Percentiles rank a stretch among this genome's conserved stretches.
phyloP scores from a whole-genome alignment of 2,329 filamentous ascomycete genomes.

The Nothomitra cinnamomea region DNA sequence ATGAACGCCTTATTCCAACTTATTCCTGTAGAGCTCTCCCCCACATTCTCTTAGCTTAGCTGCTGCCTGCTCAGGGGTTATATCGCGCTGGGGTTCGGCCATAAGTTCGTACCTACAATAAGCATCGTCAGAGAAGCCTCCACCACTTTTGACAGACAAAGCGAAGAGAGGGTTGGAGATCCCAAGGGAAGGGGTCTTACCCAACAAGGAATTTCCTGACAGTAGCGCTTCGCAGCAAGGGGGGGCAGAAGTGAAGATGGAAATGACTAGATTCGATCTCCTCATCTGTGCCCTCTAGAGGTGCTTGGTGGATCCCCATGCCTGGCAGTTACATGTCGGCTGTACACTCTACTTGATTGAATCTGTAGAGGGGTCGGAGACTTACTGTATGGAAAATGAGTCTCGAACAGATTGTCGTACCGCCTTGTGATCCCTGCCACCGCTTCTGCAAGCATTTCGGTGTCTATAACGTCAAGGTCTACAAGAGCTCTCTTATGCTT shows the following conservation, averaged over 20 bases:
- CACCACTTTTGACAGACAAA: background rate
- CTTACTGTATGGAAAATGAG: slow-evolving; percentile 83
- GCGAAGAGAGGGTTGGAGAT: background rate
- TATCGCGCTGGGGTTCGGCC: slow-evolving; percentile 95
- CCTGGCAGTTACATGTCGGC: slow-evolving; percentile 25
- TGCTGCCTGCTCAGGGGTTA: slow-evolving; percentile 91
- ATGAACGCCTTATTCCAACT: slow-evolving; percentile 18
- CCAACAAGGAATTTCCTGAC: slow-evolving; percentile 94
- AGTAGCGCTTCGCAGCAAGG: slow-evolving; percentile 76
- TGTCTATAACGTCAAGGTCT: slow-evolving; percentile 59
- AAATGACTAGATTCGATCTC: slow-evolving; percentile 81
- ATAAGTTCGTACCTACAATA: slow-evolving; percentile 60
- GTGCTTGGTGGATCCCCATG: slow-evolving; percentile 92
- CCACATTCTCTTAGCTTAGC: slow-evolving; percentile 57
- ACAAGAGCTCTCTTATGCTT: slow-evolving; percentile 70
- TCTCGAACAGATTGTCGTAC: slow-evolving; percentile 96
- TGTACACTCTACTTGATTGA: background rate
- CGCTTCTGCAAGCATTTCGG: slow-evolving; percentile 58
- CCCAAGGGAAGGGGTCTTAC: slow-evolving; percentile 17
- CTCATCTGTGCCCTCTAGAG: slow-evolving; percentile 61
- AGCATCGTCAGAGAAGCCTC: background rate
- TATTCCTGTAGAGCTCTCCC: slow-evolving; percentile 70
- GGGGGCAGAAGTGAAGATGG: slow-evolving; percentile 96
- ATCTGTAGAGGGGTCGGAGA: slow-evolving; percentile 8
- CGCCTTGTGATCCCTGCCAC: slow-evolving; percentile 77